Percentiles rank a stretch among this genome's conserved stretches.
Evolutionary conservation across 805 yeast genomes (phyloP).

Genomic region (Cyberlindnera nakhonratchasimensis): DNA sequence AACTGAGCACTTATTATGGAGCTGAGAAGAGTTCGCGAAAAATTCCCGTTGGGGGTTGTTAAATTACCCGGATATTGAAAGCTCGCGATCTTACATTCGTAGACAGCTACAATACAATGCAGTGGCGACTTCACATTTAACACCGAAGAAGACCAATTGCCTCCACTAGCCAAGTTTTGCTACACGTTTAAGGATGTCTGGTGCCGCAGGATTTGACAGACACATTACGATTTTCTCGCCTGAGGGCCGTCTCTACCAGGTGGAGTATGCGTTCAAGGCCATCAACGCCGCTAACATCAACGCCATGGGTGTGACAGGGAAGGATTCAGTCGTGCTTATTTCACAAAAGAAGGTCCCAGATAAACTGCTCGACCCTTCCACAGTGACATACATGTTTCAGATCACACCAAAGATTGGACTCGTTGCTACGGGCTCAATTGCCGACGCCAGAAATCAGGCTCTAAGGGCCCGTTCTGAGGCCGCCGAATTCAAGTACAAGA

Average conservation of each 20-base stretch:
- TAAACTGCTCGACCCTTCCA: slow-evolving; percentile 80
- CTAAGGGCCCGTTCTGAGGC: slow-evolving; percentile 92
- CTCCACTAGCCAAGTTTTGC: too few species aligned
- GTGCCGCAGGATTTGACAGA: slow-evolving; percentile 94
- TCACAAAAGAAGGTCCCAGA: slow-evolving; percentile 97
- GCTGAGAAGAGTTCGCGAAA: too few species aligned
- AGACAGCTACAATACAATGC: not conserved
- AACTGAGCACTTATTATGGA: too few species aligned
- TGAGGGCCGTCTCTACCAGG: slow-evolving; percentile 96
- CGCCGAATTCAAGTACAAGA: slow-evolving; percentile 88
- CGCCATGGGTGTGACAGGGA: slow-evolving; percentile 82
- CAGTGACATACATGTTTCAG: slow-evolving; percentile 82
- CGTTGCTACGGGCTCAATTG: slow-evolving; percentile 92
- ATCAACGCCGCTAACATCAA: slow-evolving; percentile 91
- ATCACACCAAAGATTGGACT: slow-evolving; percentile 82
- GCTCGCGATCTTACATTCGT: not conserved
- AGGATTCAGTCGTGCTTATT: slow-evolving; percentile 80
- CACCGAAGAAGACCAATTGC: too few species aligned
- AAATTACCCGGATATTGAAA: too few species aligned
- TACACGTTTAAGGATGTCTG: slow-evolving; percentile 33
- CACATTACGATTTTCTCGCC: slow-evolving; percentile 98
- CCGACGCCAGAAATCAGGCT: slow-evolving; percentile 91
- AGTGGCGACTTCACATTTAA: not conserved
- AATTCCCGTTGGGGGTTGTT: too few species aligned
- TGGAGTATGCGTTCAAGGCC: slow-evolving; percentile 97